Evolutionary conservation across 2,329 filamentous ascomycete genomes (phyloP), one percentile per base, ranked within the genome.

Genomic region (Chrysosphaeria jannelii): DNA sequence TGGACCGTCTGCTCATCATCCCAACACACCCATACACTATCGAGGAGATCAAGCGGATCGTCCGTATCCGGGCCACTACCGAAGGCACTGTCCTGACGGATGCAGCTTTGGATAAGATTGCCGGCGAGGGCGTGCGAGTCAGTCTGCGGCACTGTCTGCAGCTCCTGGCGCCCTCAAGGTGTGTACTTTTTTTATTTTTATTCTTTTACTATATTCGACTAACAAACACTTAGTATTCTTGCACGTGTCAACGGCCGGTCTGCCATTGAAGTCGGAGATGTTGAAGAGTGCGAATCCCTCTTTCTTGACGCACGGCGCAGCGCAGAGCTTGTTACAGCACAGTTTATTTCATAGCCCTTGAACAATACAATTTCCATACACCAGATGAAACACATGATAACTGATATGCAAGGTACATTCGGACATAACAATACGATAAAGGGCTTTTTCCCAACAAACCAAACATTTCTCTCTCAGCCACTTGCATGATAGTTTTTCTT

Each of bases 131-230:
- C 33, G 75, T 75, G 37, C 70, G 68, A 35, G 78, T 91, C 39
- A 88, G 74, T 42, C 46, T 97, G 46, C 56, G 85, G 34, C 97
- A 97, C 48, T 81, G 79, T 34, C 51, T 97, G 40, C 85, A 93
- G 48, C 49, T 97, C 34, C 53, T 97, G 35, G 74, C 78, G 21
- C 22, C 14, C 14, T 20, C 36, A 40, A 38, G n/a, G n/a, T n/a
- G n/a, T n/a, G n/a, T n/a, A 36, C 29, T 31, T 3, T 25, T 13
- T 23, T 13, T 25, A 22, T 13, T 22, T 26, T 16, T 10, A 12
- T 12, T 10, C 10, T 18, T 23, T 23, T 27, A 18, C 10, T 14
- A n/a, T n/a, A n/a, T n/a, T n/a, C 3, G 4, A 13, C 19, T 8
- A 24, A 24, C 26, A 27, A 28, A 9, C 8, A 28, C 27, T 36